Evolutionary conservation across 1,139 yeast species (phyloP).

Genomic region (Fermentozyma sake): DNA sequence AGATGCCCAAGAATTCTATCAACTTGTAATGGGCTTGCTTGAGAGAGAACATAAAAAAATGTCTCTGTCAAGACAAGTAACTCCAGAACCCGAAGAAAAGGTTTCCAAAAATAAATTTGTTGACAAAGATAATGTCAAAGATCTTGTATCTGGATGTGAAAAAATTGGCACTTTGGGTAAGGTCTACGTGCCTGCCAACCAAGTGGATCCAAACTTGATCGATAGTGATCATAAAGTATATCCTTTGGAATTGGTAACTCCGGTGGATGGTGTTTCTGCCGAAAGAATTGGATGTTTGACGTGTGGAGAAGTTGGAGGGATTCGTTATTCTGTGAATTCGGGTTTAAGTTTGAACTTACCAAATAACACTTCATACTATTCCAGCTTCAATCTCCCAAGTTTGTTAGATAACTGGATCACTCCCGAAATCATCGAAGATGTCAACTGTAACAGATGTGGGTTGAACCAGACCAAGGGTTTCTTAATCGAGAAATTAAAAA

Average conservation of each 20-base stretch:
- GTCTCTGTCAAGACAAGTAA: conserved; percentile 4
- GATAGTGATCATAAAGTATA: conserved; percentile 37
- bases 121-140: not conserved
- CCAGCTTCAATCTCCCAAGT: conserved; percentile 47
- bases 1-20: conserved; percentile 93
- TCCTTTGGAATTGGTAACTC: conserved; percentile 65
- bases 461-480: conserved; percentile 56
- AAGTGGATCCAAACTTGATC: conserved; percentile 62
- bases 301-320: conserved; percentile 93
- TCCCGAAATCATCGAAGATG: conserved; percentile 86
- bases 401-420: conserved; percentile 68
- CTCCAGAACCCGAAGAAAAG: conserved; percentile 5
- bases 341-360: conserved; percentile 75
- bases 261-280: conserved; percentile 84
- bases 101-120: conserved; percentile 3
- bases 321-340: conserved; percentile 74
- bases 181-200: conserved; percentile 66
- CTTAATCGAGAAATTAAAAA: conserved; percentile 35
- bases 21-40: conserved; percentile 65
- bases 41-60: conserved; percentile 56
- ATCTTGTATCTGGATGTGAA: conserved; percentile 43
- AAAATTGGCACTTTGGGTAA: conserved; percentile 53
- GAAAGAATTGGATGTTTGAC: conserved; percentile 84
- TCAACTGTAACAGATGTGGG: conserved; percentile 90
- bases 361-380: conserved; percentile 25